phyloP scores from a whole-genome alignment of 768 basidiomycete genomes.

The Daedalea quercina region DNA sequence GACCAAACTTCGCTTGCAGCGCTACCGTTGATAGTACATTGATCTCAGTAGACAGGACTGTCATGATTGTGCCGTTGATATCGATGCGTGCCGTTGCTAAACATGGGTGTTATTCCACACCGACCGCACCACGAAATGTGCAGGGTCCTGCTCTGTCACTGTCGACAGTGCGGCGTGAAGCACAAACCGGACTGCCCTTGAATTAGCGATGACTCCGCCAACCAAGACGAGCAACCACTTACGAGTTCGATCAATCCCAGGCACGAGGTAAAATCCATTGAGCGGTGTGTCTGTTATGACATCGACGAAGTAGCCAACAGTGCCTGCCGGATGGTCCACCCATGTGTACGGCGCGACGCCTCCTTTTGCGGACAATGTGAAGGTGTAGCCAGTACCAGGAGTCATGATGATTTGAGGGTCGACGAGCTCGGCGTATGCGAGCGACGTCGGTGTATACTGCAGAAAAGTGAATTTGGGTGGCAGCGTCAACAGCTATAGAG shows the following conservation, averaged over 20 bases:
- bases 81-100: no score
- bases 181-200: constrained; percentile 34
- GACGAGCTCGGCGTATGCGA: constrained; percentile 38
- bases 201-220: background rate
- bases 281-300: constrained; percentile 30
- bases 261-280: constrained; percentile 52
- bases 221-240: constrained; percentile 14
- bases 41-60: no score
- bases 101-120: constrained; percentile 48
- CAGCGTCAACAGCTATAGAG: background rate
- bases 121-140: constrained; percentile 42
- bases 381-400: constrained; percentile 29
- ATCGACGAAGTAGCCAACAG: constrained; percentile 45
- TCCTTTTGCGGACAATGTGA: constrained; percentile 44
- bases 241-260: constrained; percentile 48
- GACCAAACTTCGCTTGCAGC: no score
- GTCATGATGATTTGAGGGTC: constrained; percentile 44
- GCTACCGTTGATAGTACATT: no score
- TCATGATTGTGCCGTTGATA: no score
- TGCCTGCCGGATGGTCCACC: constrained; percentile 52
- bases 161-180: constrained; percentile 33
- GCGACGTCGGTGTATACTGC: constrained; percentile 47
- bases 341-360: constrained; percentile 55
- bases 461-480: background rate
- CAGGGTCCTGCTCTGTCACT: constrained; percentile 29